Base-by-base conservation (phyloP, 2,329 filamentous ascomycete genomes). In the Magnaporthiopsis incrustans region DNA sequence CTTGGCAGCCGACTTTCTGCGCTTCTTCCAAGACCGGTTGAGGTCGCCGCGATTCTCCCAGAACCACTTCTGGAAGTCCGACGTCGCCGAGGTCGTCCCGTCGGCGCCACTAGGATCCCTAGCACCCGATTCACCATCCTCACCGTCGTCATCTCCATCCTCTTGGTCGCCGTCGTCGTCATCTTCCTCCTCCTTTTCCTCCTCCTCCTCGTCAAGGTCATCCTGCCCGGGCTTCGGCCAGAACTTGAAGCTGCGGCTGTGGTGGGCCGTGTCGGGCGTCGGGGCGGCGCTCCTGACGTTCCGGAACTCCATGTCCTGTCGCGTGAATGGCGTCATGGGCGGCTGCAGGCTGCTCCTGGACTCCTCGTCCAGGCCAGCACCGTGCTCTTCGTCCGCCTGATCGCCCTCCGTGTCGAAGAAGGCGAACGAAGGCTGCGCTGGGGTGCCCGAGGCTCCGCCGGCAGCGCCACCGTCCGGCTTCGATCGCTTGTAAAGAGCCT, bases 191-290 rank as follows among this genome's bases (percentile, higher is more conserved):
- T 74, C 71, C 0, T 75, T 77, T 1, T 74, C 73, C 0, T 74
- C 71, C 0, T 75, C 77, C 0, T 80, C 78, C 0, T 83, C 76
- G 14, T 79, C 76, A 11, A 81, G 78, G 57, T 78, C 77, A 14
- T 81, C 78, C 1, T 75, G 76, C n/a, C 78, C 77, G 3, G 77
- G 75, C 32, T 74, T 76, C 57, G 82, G 75, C 81, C 84, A 87
- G 32, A 88, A 80, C 67, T 81, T 79, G 71, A 89, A 88, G 64
- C 79, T 82, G 33, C 86, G 85, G 57, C 81, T 86, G 2, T 90
- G 87, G 66, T 92, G 87, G 1, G 92, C 92, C 0, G 95, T 98
- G 72, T 99, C 95, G 0, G 95, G 95, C 0, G 95, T 99, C 0
- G 95, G 95, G 2, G 95, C 95, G 7, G 92, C 92, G 73, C 92